Evolutionary conservation across 495 filamentous ascomycete species (phyloP), one percentile per base, ranked within the genome.

Genomic region (Apiosordaria backusii): DNA sequence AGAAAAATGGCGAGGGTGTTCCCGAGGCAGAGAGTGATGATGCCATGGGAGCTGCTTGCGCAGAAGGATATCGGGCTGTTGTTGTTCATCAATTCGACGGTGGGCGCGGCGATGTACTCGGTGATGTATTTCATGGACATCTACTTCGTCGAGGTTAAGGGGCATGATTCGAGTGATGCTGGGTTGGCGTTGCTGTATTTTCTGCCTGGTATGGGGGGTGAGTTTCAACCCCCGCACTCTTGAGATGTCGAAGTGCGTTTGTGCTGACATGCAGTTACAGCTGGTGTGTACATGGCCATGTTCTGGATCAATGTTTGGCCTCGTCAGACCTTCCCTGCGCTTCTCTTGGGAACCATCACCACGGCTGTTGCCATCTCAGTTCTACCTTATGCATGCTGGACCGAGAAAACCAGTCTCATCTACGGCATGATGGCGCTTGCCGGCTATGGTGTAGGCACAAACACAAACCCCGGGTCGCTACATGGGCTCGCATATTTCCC

Each of bases 111-210:
- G 63, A 80, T 81, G 70, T 82, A 74, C 67, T 75, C 76, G 24
- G 72, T 87, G 26, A 84, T 87, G 71, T 89, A 89, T 71, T 88
- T 86, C 67, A 81, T 87, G 68, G 80, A 81, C 35, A 72, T 87
- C 13, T 89, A 87, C 73, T 88, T 87, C 69, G 76, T 81, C 2
- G 68, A 87, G 9, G 85, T 86, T 1, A 72, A 82, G 70, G 77
- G 74, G 24, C 80, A 80, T 57, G 63, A 63, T 15, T 71, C 85
- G 10, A 77, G 78, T 19, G 69, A 78, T 21, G 81, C 86, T 0
- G 87, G 86, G 10, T 67, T 82, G 0, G 74, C 83, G 54, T 70
- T 88, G 22, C 67, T 88, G 0, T 87, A 71, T 59, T 83, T 78
- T 25, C 67, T 77, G 35, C 76, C 78, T 1, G 80, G 81, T 9